Conservation (phyloP, 2,329 filamentous ascomycete species). For the Diaporthe citri region DNA sequence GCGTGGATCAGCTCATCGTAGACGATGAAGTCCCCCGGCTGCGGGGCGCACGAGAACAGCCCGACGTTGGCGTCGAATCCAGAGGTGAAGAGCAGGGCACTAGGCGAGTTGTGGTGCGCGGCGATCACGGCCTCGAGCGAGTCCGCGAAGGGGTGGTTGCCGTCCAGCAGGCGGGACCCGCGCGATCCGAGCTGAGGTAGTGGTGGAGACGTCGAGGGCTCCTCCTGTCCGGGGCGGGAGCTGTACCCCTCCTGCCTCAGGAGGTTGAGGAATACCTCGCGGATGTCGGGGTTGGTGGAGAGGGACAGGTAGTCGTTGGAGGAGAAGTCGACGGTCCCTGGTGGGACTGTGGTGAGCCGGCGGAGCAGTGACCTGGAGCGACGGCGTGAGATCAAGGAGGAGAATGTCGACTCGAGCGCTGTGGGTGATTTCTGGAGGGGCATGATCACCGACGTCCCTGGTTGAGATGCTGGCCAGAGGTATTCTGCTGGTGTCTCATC, state of each 20-base stretch:
- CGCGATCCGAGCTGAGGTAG: slow-evolving; percentile 58
- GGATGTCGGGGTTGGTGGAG: slow-evolving; percentile 62
- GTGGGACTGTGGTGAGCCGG: slow-evolving; percentile 8
- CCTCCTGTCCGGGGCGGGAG: not conserved
- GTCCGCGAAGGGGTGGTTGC: slow-evolving; percentile 61
- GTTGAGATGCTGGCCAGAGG: not conserved
- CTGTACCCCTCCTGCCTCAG: slow-evolving; percentile 45
- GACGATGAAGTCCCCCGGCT: slow-evolving; percentile 72
- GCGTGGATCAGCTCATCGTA: slow-evolving; percentile 84
- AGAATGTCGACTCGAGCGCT: slow-evolving; percentile 14
- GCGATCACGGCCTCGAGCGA: slow-evolving; percentile 61
- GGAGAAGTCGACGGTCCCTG: slow-evolving; percentile 71
- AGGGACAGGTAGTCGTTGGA: slow-evolving; percentile 87
- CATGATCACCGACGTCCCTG: not conserved
- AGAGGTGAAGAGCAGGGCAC: slow-evolving; percentile 67
- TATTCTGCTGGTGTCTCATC: not conserved
- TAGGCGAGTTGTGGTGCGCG: slow-evolving; percentile 58
- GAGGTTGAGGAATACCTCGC: slow-evolving; percentile 72
- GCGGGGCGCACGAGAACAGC: slow-evolving; percentile 71
- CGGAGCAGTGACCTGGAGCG: slow-evolving; percentile 20
- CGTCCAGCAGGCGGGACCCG: slow-evolving; percentile 66
- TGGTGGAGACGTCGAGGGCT: not conserved
- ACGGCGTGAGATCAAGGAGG: slow-evolving; percentile 22
- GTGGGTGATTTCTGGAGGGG: not conserved
- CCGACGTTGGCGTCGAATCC: slow-evolving; percentile 77